phyloP scores from a whole-genome alignment of 2,329 filamentous ascomycete species.

The Dactylellina cionopaga region DNA sequence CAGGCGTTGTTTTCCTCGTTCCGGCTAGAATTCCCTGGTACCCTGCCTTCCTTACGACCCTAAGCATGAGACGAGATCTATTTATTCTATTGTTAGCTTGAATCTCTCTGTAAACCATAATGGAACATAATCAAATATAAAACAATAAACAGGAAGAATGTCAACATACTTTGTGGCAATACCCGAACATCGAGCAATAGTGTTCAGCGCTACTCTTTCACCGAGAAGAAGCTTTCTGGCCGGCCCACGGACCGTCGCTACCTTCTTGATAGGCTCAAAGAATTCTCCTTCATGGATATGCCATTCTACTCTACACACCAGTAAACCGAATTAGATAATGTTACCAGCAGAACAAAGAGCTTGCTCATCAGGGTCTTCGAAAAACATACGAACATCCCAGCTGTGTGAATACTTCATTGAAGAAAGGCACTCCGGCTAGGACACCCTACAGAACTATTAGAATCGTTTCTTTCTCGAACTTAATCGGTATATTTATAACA shows the following conservation, averaged over 20 bases:
- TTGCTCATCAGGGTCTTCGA: not conserved
- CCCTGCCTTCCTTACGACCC: conserved; percentile 71
- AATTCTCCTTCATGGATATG: conserved; percentile 77
- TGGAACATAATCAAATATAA: no score
- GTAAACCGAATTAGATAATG: not conserved
- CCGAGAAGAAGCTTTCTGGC: conserved; percentile 86
- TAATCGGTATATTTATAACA: no score
- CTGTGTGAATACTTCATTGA: conserved; percentile 90
- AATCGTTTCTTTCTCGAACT: conserved; percentile 22
- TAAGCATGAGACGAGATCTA: conserved; percentile 67
- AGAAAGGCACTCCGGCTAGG: conserved; percentile 91
- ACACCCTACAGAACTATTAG: conserved; percentile 68
- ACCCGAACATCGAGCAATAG: conserved; percentile 87
- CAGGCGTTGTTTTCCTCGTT: conserved; percentile 95
- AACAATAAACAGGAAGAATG: no score
- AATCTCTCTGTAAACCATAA: no score
- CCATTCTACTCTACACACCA: conserved; percentile 76
- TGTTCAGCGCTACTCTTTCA: conserved; percentile 91
- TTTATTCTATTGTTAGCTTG: not conserved
- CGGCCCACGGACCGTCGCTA: conserved; percentile 86
- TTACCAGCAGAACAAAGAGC: conserved; percentile 4
- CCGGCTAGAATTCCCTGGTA: conserved; percentile 88
- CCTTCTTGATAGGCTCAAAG: conserved; percentile 71
- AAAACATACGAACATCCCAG: conserved; percentile 77
- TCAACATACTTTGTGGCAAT: conserved; percentile 73